Base-by-base conservation (phyloP, 2,329 filamentous ascomycete species). In the Decorospora gaudefroyi region DNA sequence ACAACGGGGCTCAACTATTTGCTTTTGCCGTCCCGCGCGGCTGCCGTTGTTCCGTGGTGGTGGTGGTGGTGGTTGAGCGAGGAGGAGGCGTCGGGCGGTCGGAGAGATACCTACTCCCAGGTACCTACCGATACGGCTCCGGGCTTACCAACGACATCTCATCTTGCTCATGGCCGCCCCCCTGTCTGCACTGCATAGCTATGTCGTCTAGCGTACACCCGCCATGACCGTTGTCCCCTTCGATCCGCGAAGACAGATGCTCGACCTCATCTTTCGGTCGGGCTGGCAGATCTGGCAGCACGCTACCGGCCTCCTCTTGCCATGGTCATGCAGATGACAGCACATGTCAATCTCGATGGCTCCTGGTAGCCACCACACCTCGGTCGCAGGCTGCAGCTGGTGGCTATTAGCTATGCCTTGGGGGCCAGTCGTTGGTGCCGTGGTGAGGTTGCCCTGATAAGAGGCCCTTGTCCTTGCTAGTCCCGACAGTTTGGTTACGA, bases 361-460 rank as follows among this genome's bases (percentile, higher is more conserved):
- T 33, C 38, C 33, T 46, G 34, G 39, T 44, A 34, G 49, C 37
- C 43, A 23, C 19, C 19, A 42, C 44, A 45, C 46, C 34, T 48
- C 50, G 41, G 48, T 46, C 41, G 42, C 25, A 38, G n/a, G 38
- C 42, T 53, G 42, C 42, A 49, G 42, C 44, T 36, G 31, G 31
- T 34, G 26, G 28, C 28, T 37, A 13, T 36, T 29, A 15, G 31
- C 33, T 30, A 38, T 44, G 10, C 42, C 35, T 35, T 19, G 39
- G 33, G 39, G 33, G 33, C 42, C 46, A 53, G 19, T 51, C 39
- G 50, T 53, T 51, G 45, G 41, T 56, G 45, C 43, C 42, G 43
- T 53, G 10, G 28, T 39, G 27, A 48, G 30, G 45, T 50, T 55
- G 51, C 48, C 51, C 55, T 59, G 67, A 69, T 69, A 70, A 69